Percentiles rank a stretch among this genome's conserved stretches.
Conservation (phyloP, 164 flowering plant species). For the Aristolochia californica region DNA sequence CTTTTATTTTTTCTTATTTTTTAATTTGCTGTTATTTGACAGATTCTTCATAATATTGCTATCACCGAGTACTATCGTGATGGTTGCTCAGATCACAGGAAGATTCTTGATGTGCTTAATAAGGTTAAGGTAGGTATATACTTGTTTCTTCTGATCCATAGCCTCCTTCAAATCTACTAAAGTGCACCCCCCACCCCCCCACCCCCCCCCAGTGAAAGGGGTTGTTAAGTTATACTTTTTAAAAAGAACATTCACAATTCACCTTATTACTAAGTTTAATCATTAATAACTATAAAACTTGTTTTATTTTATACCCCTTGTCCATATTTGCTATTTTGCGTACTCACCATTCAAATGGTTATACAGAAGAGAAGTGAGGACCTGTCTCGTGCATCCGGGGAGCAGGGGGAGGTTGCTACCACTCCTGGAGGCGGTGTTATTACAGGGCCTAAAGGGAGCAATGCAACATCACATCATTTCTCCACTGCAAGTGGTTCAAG, state of each 20-base stretch:
- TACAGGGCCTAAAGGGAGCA: constrained; percentile 44
- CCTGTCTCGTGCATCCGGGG: constrained; percentile 54
- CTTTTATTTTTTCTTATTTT: neutral
- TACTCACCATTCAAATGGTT: neutral
- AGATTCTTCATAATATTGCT: constrained; percentile 88
- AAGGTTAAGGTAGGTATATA: constrained; percentile 43
- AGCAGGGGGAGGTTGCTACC: constrained; percentile 35
- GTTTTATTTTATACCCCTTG: neutral
- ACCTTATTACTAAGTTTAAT: neutral
- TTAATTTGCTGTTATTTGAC: neutral
- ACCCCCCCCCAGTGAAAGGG: neutral
- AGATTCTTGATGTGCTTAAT: constrained; percentile 59
- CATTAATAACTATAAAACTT: neutral
- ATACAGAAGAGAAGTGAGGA: constrained; percentile 52
- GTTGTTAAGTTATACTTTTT: neutral
- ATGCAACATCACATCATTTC: constrained; percentile 16
- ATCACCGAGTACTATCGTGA: constrained; percentile 59
- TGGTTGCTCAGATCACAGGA: constrained; percentile 74
- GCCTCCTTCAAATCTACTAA: neutral
- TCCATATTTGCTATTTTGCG: neutral
- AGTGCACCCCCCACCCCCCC: too few species aligned
- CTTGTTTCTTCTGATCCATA: neutral
- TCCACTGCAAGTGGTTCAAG: constrained; percentile 25
- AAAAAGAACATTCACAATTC: neutral
- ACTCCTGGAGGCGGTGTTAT: constrained; percentile 28